Conservation (phyloP, 495 filamentous ascomycete species). For the Aspergillus baeticus region DNA sequence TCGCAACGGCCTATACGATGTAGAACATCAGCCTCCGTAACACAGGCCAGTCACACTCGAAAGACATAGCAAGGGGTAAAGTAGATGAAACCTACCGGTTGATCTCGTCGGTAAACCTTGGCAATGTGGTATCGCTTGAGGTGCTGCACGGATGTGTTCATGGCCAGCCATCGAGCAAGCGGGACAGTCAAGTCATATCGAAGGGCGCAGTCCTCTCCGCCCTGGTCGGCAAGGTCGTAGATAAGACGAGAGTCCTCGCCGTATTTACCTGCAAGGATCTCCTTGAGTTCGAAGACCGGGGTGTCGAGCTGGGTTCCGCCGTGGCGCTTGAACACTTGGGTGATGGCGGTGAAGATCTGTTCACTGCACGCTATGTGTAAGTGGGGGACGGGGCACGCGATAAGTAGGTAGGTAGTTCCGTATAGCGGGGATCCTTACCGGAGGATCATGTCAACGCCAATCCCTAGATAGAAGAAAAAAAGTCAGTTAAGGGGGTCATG, state of each 20-base stretch:
- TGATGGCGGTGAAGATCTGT: conserved; percentile 72
- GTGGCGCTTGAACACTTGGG: conserved; percentile 84
- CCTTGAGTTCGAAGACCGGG: conserved; percentile 74
- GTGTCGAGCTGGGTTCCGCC: conserved; percentile 85
- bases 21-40: background rate
- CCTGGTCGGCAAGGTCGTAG: conserved; percentile 84
- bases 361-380: conserved; percentile 8
- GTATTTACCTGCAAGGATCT: conserved; percentile 84
- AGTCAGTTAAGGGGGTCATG: background rate
- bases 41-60: background rate
- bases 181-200: conserved; percentile 93
- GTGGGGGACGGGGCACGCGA: background rate
- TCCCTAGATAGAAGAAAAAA: background rate
- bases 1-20: conserved; percentile 56
- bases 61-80: no score
- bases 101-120: conserved; percentile 82
- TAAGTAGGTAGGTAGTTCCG: conserved; percentile 54
- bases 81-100: conserved; percentile 40
- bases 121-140: conserved; percentile 90
- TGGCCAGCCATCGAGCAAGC: conserved; percentile 82
- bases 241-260: conserved; percentile 91
- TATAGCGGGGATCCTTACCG: conserved; percentile 34
- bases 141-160: conserved; percentile 69
- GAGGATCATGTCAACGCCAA: conserved; percentile 14
- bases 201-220: conserved; percentile 79